Conservation (phyloP, 75 land plant species). For the Cupressus sempervirens region DNA sequence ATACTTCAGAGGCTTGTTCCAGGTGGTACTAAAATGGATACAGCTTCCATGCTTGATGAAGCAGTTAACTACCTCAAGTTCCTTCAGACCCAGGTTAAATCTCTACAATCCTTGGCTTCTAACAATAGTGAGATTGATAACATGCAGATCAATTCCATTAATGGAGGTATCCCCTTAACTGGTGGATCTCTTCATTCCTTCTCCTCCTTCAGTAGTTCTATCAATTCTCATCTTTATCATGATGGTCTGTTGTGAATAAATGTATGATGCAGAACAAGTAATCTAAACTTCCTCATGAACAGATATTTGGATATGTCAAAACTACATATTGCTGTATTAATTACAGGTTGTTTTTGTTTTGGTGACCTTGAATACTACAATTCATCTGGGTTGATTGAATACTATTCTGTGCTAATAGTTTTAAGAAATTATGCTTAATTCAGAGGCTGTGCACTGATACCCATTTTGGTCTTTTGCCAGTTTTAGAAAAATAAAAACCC, state of each 20-base stretch:
- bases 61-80: slow-evolving; percentile 59
- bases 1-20: slow-evolving; percentile 50
- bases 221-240: not conserved
- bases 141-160: slow-evolving; percentile 1
- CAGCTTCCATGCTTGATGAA: slow-evolving; percentile 68
- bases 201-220: not conserved
- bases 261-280: not conserved
- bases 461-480: not conserved
- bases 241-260: not conserved
- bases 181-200: not conserved
- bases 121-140: not conserved
- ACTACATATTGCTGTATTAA: not conserved
- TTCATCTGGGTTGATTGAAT: not conserved
- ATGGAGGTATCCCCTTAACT: not conserved
- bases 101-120: slow-evolving; percentile 16
- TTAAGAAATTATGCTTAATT: not conserved
- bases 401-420: not conserved
- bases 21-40: slow-evolving; percentile 54
- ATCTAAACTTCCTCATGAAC: not conserved
- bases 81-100: slow-evolving; percentile 62
- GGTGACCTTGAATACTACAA: not conserved
- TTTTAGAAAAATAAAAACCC: not conserved
- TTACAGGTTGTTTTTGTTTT: not conserved
- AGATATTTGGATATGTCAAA: not conserved
- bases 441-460: not conserved